phyloP scores from a whole-genome alignment of 129 eudicot genomes.

The Gnaphalium uliginosum region DNA sequence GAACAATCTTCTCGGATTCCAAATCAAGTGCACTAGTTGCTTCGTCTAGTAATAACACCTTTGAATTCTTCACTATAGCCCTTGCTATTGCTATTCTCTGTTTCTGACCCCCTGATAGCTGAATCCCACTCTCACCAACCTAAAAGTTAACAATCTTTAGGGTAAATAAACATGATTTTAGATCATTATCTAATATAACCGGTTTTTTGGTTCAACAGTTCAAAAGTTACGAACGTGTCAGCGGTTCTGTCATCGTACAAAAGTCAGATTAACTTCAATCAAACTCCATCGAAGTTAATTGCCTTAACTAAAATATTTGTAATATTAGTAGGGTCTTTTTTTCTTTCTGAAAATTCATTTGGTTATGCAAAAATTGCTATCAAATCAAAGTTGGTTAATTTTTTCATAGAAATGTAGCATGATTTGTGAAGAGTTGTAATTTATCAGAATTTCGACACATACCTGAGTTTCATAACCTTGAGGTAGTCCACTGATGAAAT shows the following conservation, averaged over 20 bases:
- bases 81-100: conserved; percentile 85
- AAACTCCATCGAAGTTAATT: too few species aligned
- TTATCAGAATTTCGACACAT: neutral
- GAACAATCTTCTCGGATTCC: conserved; percentile 79
- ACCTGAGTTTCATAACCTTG: conserved; percentile 71
- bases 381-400: too few species aligned
- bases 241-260: too few species aligned
- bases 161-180: neutral
- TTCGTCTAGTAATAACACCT: conserved; percentile 70
- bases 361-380: too few species aligned
- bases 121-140: conserved; percentile 89
- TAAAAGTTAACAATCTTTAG: conserved; percentile 15
- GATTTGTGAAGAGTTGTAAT: neutral
- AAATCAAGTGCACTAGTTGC: conserved; percentile 86
- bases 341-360: too few species aligned
- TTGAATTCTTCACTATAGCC: conserved; percentile 68
- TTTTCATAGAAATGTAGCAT: neutral
- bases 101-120: conserved; percentile 82
- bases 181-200: neutral
- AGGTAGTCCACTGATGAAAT: conserved; percentile 67
- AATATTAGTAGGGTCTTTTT: too few species aligned
- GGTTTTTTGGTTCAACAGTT: neutral
- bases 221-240: neutral
- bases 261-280: neutral
- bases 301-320: too few species aligned